Percentiles rank a stretch among this genome's conserved stretches.
Conservation (phyloP, 2,329 filamentous ascomycete species). For the Cladophialophora bantiana region DNA sequence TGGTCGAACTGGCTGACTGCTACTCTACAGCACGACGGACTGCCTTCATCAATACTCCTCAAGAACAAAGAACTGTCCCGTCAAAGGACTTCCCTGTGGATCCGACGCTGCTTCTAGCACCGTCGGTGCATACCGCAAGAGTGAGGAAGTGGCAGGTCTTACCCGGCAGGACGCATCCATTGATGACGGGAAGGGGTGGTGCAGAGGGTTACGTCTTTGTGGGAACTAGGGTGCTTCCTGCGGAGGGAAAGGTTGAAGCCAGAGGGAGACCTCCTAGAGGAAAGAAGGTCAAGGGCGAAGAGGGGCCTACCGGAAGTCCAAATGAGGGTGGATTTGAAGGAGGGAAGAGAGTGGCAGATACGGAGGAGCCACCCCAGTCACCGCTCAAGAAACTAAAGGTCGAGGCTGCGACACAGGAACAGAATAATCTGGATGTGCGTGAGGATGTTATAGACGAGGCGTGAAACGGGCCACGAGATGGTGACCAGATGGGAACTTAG, state of each 20-base stretch:
- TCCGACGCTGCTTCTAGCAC: constrained; percentile 80
- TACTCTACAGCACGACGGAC: constrained; percentile 82
- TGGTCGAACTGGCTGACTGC: constrained; percentile 78
- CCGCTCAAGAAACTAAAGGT: constrained; percentile 35
- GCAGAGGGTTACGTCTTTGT: constrained; percentile 92
- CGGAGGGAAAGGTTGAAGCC: constrained; percentile 77
- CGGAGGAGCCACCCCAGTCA: constrained; percentile 27
- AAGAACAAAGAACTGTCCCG: constrained; percentile 32
- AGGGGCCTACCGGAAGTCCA: background rate
- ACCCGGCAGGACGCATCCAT: constrained; percentile 86
- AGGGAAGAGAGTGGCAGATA: constrained; percentile 29
- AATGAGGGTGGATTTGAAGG: constrained; percentile 7
- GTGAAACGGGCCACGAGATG: background rate
- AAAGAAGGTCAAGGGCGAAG: constrained; percentile 60
- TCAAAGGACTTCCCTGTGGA: constrained; percentile 83
- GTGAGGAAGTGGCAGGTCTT: constrained; percentile 88
- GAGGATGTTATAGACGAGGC: background rate
- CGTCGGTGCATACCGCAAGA: constrained; percentile 79
- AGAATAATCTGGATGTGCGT: background rate
- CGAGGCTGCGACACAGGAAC: constrained; percentile 16
- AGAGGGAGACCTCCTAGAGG: constrained; percentile 66
- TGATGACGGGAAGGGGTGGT: constrained; percentile 89
- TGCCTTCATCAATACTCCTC: constrained; percentile 63
- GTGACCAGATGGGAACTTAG: background rate
- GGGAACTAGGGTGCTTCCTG: constrained; percentile 79